Base-by-base conservation (phyloP, 2,329 filamentous ascomycete species). In the Claviceps sp. region DNA sequence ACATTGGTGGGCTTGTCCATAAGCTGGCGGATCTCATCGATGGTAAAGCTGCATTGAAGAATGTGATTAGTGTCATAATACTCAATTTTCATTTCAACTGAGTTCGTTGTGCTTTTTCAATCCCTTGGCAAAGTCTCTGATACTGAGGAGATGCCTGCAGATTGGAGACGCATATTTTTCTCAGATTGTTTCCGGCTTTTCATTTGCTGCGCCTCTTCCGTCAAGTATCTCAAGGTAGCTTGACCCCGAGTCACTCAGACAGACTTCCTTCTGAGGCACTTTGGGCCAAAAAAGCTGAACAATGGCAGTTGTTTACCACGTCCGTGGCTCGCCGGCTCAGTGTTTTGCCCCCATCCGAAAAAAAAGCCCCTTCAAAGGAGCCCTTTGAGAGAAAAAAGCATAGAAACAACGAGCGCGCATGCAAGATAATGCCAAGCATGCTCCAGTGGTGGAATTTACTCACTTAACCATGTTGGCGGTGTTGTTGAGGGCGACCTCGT, bases 391-490 rank as follows among this genome's bases (percentile, higher is more conserved):
- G 30, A 34, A 34, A 34, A 11, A 11, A 34, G 8, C 30, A 11
- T 3, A 34, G 6, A 11, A 34, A 34, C 26, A 11, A 9, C 13
- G 13, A 42, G 7, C 18, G 18, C 8, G 4, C 18, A 20, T 42
- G 18, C 40, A 20, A 42, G 40, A 42, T 6, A 34, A 3, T 22
- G 18, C 13, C 1, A 11, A 34, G 40, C 20, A 16, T 5, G 5
- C 20, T 20, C 22, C 1, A 16, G 20, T 7, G 34, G 4, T 55
- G 54, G 52, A 49, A 54, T 52, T 52, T 4, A 91, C 90, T 86
- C 86, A 96, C 90, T 97, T 96, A 74, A 98, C 93, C 93, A 98
- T 98, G 73, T 89, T 96, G 85, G 78, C 88, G 87, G 89, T 87
- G 71, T 81, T 85, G 72, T 70, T 70, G 63, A 59, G 64, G 53